Evolutionary conservation across 345 rosid species (phyloP).

Genomic region (Citrus mangshanensis): DNA sequence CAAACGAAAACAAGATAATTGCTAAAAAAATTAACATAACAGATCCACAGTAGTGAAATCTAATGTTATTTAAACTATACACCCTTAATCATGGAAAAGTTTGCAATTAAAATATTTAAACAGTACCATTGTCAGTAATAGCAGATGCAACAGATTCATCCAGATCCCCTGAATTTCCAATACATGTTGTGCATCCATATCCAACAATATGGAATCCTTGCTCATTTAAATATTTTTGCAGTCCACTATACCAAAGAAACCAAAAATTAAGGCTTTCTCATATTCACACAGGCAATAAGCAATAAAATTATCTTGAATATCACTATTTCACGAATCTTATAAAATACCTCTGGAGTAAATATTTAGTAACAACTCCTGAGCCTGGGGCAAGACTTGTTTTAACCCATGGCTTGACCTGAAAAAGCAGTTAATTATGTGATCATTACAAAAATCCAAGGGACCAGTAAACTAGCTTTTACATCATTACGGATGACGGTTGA

Average conservation of each 20-base stretch:
- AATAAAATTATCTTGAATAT: not conserved
- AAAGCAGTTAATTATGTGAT: constrained; percentile 16
- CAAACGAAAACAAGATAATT: not conserved
- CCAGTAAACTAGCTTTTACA: not conserved
- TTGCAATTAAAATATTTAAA: not conserved
- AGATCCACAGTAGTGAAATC: not conserved
- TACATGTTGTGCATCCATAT: constrained; percentile 98
- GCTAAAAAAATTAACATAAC: not conserved
- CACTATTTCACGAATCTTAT: not conserved
- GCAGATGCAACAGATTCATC: constrained; percentile 93
- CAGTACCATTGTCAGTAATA: constrained; percentile 83
- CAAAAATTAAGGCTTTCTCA: constrained; percentile 1
- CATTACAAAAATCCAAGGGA: not conserved
- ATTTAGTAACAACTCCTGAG: constrained; percentile 97
- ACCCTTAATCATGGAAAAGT: not conserved
- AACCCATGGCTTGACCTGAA: constrained; percentile 94
- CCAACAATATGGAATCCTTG: constrained; percentile 97
- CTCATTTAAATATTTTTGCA: constrained; percentile 80
- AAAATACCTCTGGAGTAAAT: constrained; percentile 68
- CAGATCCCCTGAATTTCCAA: constrained; percentile 96
- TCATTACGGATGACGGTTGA: not conserved
- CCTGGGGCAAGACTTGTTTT: constrained; percentile 99
- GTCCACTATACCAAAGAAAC: constrained; percentile 58
- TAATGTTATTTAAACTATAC: not conserved
- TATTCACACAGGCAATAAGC: not conserved